Evolutionary conservation across 2,329 filamentous ascomycete genomes (phyloP), one percentile per base, ranked within the genome.

Genomic region (Pseudogymnoascus sp.): DNA sequence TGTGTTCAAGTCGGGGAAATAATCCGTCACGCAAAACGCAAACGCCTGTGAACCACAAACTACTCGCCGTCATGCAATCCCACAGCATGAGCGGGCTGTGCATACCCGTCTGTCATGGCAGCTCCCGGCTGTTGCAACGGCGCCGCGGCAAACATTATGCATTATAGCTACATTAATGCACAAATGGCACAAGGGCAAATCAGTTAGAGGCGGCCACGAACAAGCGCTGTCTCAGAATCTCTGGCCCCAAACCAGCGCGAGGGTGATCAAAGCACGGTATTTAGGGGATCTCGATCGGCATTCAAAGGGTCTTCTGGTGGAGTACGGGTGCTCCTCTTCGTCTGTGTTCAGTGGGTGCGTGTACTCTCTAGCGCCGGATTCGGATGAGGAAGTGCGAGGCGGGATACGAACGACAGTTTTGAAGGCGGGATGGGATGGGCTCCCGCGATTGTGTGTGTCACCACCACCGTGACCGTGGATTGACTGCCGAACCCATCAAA

Each of bases 221-320:
- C 9, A 14, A 2, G 8, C 43, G 43, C 43, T 53, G 43, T 53
- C 43, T 53, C 43, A 53, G 8, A 53, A 30, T 33, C 7, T 30
- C 43, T 9, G 18, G 18, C 25, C 25, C 14, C 43, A 53, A 53
- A 53, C 43, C n/a, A 9, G n/a, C 30, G 25, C 25, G n/a, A 53
- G n/a, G 41, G 30, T 22, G 43, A 53, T 53, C 43, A 53, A 33
- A 53, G 25, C 43, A 53, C 25, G 25, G 43, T 53, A 53, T 33
- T 15, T 53, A 53, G 43, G 43, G 43, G 43, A 53, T 33, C 43
- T 53, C 8, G 25, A 53, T 53, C 43, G 25, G 43, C 43, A 53
- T 33, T 53, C 43, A 33, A 53, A 53, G 43, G 43, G 43, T 53
- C 43, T 33, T 53, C 43, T 53, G 25, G 43, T 53, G 43, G 43